phyloP scores from a whole-genome alignment of 305 asterid species.

The Andrographis paniculata region DNA sequence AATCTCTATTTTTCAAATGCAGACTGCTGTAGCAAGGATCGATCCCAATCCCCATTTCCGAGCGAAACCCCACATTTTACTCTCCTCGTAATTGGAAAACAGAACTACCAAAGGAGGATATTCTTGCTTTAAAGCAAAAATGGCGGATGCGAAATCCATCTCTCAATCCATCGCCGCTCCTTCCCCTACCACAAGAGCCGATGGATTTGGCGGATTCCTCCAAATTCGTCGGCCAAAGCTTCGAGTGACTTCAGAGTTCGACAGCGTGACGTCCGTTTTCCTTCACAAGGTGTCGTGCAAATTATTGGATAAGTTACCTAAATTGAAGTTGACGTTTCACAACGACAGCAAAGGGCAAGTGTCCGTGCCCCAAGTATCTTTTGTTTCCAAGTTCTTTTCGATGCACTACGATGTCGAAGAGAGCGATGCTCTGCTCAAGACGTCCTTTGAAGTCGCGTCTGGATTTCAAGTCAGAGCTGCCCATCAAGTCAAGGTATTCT shows the following conservation, averaged over 20 bases:
- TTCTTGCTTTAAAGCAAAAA: too few relatives aligned
- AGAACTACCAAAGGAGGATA: too few relatives aligned
- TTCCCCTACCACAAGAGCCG: slow-evolving; percentile 18
- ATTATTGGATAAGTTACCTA: slow-evolving; percentile 57
- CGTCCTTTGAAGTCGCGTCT: slow-evolving; percentile 43
- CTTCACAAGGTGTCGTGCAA: slow-evolving; percentile 68
- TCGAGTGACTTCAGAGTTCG: slow-evolving; percentile 82
- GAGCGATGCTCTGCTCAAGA: slow-evolving; percentile 61
- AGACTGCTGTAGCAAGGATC: too few relatives aligned
- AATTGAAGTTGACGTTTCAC: slow-evolving; percentile 61
- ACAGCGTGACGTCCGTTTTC: slow-evolving; percentile 72
- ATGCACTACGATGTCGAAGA: slow-evolving; percentile 74
- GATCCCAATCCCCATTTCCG: too few relatives aligned
- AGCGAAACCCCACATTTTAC: too few relatives aligned
- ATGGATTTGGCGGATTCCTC: slow-evolving; percentile 19
- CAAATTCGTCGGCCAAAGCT: slow-evolving; percentile 48
- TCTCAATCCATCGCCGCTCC: neutral
- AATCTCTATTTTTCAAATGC: too few relatives aligned
- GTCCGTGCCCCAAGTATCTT: slow-evolving; percentile 60
- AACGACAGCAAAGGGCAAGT: slow-evolving; percentile 69
- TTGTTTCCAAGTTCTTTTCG: slow-evolving; percentile 59
- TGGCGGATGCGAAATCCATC: neutral
- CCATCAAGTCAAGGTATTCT: slow-evolving; percentile 57
- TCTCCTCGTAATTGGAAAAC: too few relatives aligned
- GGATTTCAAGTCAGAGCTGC: slow-evolving; percentile 55